These are phyloP conservation scores for Amanita polypyramis DNA, from an alignment of 768 basidiomycete species.

Conservation along the genomic window DNA sequence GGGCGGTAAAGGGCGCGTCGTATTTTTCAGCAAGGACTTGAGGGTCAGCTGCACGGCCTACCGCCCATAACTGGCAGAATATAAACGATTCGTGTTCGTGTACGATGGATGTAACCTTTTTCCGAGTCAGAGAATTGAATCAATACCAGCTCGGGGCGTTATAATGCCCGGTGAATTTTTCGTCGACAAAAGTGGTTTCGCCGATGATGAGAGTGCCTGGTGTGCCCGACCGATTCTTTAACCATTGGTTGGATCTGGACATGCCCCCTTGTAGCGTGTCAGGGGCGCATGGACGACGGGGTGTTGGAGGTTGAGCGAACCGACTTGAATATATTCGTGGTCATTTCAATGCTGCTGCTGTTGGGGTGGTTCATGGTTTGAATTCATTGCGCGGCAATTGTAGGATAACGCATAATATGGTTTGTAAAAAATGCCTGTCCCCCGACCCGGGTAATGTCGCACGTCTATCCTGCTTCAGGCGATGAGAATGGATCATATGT, in stretches of 20 bases:
- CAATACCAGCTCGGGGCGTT: slow-evolving; percentile 47
- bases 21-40: slow-evolving; percentile 23
- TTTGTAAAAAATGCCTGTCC: too few relatives aligned
- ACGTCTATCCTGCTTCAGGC: too few relatives aligned
- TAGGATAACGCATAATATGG: too few relatives aligned
- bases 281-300: slow-evolving; percentile 44
- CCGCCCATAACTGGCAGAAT: slow-evolving; percentile 47
- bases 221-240: slow-evolving; percentile 27
- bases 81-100: slow-evolving; percentile 24
- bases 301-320: slow-evolving; percentile 30
- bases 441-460: too few relatives aligned
- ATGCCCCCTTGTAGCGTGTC: slow-evolving; percentile 34
- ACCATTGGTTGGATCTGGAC: slow-evolving; percentile 24
- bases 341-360: too few relatives aligned
- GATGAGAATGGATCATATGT: too few relatives aligned
- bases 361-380: too few relatives aligned
- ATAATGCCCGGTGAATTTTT: slow-evolving; percentile 29
- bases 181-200: slow-evolving; percentile 39
- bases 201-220: slow-evolving; percentile 42
- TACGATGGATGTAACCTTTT: not conserved
- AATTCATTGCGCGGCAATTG: too few relatives aligned
- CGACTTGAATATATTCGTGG: slow-evolving; percentile 30
- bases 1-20: slow-evolving; percentile 19
- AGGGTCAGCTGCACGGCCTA: slow-evolving; percentile 31
- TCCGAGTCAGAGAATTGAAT: too few relatives aligned